Percentiles rank a stretch among this genome's conserved stretches.
phyloP scores from a whole-genome alignment of 768 basidiomycete species.

The Baorangia bicolor region DNA sequence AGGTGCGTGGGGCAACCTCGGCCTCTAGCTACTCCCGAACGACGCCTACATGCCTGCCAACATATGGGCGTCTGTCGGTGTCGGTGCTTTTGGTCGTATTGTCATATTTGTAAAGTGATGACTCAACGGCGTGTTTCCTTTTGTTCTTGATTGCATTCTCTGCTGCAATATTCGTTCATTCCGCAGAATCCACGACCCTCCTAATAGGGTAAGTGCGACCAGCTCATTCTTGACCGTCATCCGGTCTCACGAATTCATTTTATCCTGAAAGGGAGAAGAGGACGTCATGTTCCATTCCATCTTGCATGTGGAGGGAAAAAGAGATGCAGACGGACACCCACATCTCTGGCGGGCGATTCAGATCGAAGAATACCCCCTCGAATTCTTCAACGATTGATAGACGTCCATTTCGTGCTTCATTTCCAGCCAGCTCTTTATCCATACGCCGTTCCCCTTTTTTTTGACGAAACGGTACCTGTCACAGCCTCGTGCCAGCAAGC shows the following conservation, averaged over 20 bases:
- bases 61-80: conserved; percentile 8
- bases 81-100: conserved; percentile 6
- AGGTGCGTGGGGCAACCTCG: conserved; percentile 43
- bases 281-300: conserved; percentile 73
- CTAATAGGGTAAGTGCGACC: conserved; percentile 52
- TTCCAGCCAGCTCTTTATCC: neutral
- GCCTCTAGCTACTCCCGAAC: neutral
- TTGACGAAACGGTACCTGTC: conserved; percentile 22
- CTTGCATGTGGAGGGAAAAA: conserved; percentile 56
- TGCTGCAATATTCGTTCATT: neutral
- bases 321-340: conserved; percentile 47
- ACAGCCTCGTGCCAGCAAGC: conserved; percentile 10
- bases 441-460: neutral
- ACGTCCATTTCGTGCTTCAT: neutral
- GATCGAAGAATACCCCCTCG: conserved; percentile 50
- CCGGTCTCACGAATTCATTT: conserved; percentile 7
- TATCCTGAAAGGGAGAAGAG: conserved; percentile 49
- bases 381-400: conserved; percentile 29
- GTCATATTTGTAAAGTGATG: conserved; percentile 2
- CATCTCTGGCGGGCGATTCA: conserved; percentile 68
- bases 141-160: conserved; percentile 1
- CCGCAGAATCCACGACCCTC: conserved; percentile 71
- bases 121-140: conserved; percentile 11
- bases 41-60: conserved; percentile 1
- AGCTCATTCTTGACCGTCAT: neutral